phyloP scores from a whole-genome alignment of 2,329 filamentous ascomycete species.

The Penicillium sp. region DNA sequence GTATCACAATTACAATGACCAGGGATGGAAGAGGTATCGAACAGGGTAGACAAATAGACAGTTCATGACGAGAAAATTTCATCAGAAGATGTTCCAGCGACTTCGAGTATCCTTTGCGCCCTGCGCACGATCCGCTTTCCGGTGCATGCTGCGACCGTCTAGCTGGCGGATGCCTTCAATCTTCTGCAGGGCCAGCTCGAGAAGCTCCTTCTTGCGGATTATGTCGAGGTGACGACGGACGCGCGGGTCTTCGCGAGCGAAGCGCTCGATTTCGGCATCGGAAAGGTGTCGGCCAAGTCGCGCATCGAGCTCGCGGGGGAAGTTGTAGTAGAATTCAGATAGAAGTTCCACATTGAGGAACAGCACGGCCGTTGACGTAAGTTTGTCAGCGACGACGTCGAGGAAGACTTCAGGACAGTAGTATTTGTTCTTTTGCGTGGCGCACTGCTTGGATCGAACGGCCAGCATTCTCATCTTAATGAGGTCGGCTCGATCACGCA shows the following conservation, averaged over 20 bases:
- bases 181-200: slow-evolving; percentile 92
- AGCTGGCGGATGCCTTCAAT: slow-evolving; percentile 88
- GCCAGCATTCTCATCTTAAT: slow-evolving; percentile 88
- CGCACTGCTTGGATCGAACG: slow-evolving; percentile 87
- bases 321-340: slow-evolving; percentile 97
- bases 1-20: slow-evolving; percentile 16
- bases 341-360: slow-evolving; percentile 97
- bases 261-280: slow-evolving; percentile 79
- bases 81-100: slow-evolving; percentile 49
- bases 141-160: slow-evolving; percentile 70
- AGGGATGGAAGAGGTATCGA: slow-evolving; percentile 4
- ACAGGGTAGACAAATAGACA: neutral
- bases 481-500: slow-evolving; percentile 86
- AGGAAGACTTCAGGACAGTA: slow-evolving; percentile 96
- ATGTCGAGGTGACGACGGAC: slow-evolving; percentile 87
- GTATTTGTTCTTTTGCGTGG: slow-evolving; percentile 84
- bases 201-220: slow-evolving; percentile 84
- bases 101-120: slow-evolving; percentile 40
- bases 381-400: slow-evolving; percentile 93
- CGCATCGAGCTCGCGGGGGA: slow-evolving; percentile 86
- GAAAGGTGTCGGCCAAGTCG: slow-evolving; percentile 79
- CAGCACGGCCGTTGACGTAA: slow-evolving; percentile 90
- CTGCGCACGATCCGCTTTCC: slow-evolving; percentile 40
- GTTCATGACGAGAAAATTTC: neutral
- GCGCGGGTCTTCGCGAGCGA: slow-evolving; percentile 91